Evolutionary conservation across 805 yeast genomes (phyloP).

Genomic region (Isabelozyma heimii): DNA sequence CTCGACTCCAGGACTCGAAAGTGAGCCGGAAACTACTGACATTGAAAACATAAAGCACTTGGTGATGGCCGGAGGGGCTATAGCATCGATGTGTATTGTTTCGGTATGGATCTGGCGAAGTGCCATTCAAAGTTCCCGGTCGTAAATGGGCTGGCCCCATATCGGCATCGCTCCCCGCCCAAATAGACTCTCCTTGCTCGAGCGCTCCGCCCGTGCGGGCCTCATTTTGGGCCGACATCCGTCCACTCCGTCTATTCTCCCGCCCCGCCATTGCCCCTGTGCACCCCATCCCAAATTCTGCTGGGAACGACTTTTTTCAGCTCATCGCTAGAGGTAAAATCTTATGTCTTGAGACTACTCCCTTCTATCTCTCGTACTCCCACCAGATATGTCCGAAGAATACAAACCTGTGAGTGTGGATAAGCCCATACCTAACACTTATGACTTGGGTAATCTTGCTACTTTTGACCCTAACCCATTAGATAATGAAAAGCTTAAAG

Average conservation of each 20-base stretch:
- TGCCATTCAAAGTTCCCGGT: constrained; percentile 26
- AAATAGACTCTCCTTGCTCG: background rate
- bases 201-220: background rate
- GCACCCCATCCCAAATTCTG: no score
- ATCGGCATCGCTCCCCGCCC: background rate
- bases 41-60: constrained; percentile 50
- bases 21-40: constrained; percentile 61
- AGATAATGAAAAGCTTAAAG: constrained; percentile 56
- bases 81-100: constrained; percentile 61
- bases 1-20: constrained; percentile 68
- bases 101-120: constrained; percentile 65
- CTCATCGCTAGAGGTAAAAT: background rate
- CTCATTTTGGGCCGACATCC: background rate
- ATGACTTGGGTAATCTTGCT: constrained; percentile 87
- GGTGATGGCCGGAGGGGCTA: constrained; percentile 65
- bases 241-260: no score
- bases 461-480: constrained; percentile 88
- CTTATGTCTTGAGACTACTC: background rate
- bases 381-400: constrained; percentile 12
- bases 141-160: background rate
- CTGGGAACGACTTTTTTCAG: background rate
- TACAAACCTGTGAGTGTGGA: constrained; percentile 82
- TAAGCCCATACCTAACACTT: constrained; percentile 84
- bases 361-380: background rate
- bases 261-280: no score